Evolutionary conservation across 106 monocot species (phyloP).

Genomic region (Platanthera guangdongensis): DNA sequence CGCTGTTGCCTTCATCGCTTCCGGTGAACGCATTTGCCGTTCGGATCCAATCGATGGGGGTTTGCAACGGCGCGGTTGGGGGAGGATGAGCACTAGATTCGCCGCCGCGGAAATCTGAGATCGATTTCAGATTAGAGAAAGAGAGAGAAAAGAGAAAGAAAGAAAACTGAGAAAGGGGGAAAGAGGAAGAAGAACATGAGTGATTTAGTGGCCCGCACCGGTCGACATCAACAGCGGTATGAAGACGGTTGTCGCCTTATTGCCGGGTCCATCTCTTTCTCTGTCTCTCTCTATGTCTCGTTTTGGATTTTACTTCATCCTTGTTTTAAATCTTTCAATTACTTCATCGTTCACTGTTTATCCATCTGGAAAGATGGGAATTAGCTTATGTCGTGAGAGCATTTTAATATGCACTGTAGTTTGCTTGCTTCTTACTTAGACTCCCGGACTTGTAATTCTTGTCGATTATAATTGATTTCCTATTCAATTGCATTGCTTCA

Average conservation of each 20-base stretch:
- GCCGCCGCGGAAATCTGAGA: neutral
- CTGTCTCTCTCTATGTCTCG: neutral
- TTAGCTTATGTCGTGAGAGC: constrained; percentile 3
- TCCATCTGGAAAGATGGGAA: neutral
- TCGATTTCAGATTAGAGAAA: neutral
- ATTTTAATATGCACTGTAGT: neutral
- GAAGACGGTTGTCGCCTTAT: constrained; percentile 51
- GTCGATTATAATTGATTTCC: neutral
- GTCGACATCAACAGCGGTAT: constrained; percentile 73
- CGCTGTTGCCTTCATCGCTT: neutral
- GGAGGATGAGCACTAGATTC: neutral
- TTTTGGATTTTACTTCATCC: neutral
- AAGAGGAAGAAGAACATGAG: constrained; percentile 27
- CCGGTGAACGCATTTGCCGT: neutral
- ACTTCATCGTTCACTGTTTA: neutral
- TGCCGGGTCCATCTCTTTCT: constrained; percentile 34
- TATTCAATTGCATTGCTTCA: neutral
- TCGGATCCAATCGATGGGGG: neutral
- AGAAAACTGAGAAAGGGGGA: neutral
- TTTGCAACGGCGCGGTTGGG: neutral
- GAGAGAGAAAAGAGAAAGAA: neutral
- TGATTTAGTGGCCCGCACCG: constrained; percentile 65
- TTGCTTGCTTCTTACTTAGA: neutral
- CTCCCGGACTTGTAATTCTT: neutral
- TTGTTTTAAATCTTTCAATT: neutral